Evolutionary conservation across 1,284 basidiomycete species (phyloP).

Genomic region (Puccinia polysora): DNA sequence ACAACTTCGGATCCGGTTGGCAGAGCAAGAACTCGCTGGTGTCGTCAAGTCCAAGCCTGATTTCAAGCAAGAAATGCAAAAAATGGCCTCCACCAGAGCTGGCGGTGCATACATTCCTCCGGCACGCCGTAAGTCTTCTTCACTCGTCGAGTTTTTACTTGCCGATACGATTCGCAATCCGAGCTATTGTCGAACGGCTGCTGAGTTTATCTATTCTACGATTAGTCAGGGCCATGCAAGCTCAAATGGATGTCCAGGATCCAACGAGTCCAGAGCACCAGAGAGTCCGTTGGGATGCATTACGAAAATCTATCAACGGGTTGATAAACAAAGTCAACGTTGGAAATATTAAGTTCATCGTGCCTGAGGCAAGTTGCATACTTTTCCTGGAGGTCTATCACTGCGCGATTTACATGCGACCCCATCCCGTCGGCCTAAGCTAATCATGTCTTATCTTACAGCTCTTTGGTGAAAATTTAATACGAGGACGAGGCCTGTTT

Average conservation of each 20-base stretch:
- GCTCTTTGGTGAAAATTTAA: conserved; percentile 82
- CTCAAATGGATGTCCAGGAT: conserved; percentile 68
- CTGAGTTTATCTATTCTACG: neutral
- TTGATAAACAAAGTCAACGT: conserved; percentile 84
- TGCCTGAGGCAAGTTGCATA: conserved; percentile 67
- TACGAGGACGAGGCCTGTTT: conserved; percentile 83
- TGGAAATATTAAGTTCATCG: conserved; percentile 91
- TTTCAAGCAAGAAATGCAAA: conserved; percentile 49
- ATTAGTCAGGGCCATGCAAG: conserved; percentile 76
- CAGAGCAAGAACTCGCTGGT: conserved; percentile 67
- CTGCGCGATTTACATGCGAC: too few relatives aligned
- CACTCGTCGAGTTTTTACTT: neutral
- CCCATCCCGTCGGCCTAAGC: too few relatives aligned
- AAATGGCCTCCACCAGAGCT: conserved; percentile 59
- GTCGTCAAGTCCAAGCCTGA: conserved; percentile 52
- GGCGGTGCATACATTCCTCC: conserved; percentile 97
- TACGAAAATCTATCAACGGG: conserved; percentile 97
- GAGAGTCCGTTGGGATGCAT: conserved; percentile 91
- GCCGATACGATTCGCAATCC: too few relatives aligned
- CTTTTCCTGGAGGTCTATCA: too few relatives aligned
- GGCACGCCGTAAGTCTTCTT: conserved; percentile 58
- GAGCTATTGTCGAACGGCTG: neutral
- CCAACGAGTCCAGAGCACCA: conserved; percentile 89
- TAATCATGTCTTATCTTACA: too few relatives aligned
- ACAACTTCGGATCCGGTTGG: conserved; percentile 67